Evolutionary conservation across 495 filamentous ascomycete species (phyloP), one percentile per base, ranked within the genome.

Genomic region (Beverwykella pulmonaria): DNA sequence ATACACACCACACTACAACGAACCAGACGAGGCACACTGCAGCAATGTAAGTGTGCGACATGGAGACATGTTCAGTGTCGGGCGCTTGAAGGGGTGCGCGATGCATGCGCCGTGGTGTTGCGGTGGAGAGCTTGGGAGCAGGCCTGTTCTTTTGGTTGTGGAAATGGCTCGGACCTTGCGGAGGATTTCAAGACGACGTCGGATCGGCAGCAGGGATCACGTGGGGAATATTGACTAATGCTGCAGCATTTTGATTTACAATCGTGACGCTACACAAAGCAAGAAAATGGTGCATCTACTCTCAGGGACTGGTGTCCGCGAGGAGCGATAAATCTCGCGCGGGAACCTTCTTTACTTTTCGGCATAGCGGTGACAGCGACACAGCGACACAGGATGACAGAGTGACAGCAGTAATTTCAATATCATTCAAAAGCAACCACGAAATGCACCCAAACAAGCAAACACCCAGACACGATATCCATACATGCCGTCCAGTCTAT

Each of bases 1-100:
- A 86, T 44, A 90, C 84, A 26, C 74, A 57, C 64, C 82, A 74
- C 57, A 89, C 82, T 32, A 75, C 71, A 44, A 79, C 59, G 66
- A 84, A 89, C 87, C 87, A 90, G 72, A 83, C 75, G 67, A 89
- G 72, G 67, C 80, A 83, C 23, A 23, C 55, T 17, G 53, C 12
- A 7, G 67, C 60, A 32, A 65, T 29, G 20, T 20, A 17, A 14
- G 30, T 53, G 47, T 44, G 65, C 46, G 46, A 17, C 63, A 59
- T 53, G 36, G 67, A 61, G 60, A 60, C 67, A 60, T 64, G 12
- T 36, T 56, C 22, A 1, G 67, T 36, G 52, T 59, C 67, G 39
- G 46, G 17, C 19, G 12, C 0, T 17, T 6, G 48, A 20, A 25
- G 41, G 9, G 19, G 25, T 14, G 47, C 48, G 54, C 60, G 60